These are phyloP conservation scores for Irpex rosettiformis DNA, from an alignment of 1,284 basidiomycete species.

Conservation along the genomic window DNA sequence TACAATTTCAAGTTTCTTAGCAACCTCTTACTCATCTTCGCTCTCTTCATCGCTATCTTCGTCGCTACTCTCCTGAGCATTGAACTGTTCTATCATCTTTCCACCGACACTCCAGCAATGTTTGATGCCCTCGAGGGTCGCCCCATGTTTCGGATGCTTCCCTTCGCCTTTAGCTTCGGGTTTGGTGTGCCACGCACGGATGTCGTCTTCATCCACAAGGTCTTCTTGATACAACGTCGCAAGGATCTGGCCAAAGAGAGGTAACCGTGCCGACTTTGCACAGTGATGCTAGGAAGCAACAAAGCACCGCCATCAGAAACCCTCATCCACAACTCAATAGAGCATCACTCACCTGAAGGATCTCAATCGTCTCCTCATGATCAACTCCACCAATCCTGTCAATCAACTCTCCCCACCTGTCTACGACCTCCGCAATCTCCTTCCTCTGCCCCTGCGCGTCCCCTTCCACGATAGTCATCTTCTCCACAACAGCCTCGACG, in stretches of 20 bases:
- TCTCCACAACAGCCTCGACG: constrained; percentile 68
- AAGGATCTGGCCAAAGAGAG: constrained; percentile 73
- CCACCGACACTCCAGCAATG: constrained; percentile 71
- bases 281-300: constrained; percentile 50
- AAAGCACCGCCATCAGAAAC: constrained; percentile 14
- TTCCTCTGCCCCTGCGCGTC: constrained; percentile 51
- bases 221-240: constrained; percentile 74
- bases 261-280: constrained; percentile 53
- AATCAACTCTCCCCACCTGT: constrained; percentile 71
- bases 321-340: neutral
- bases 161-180: constrained; percentile 49
- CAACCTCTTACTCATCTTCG: constrained; percentile 21
- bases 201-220: constrained; percentile 77
- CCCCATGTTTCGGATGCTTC: constrained; percentile 29
- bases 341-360: constrained; percentile 49
- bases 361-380: constrained; percentile 66
- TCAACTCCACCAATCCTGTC: constrained; percentile 74
- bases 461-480: constrained; percentile 54
- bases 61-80: constrained; percentile 66
- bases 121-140: constrained; percentile 49
- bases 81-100: constrained; percentile 74
- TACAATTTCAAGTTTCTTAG: neutral
- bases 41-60: constrained; percentile 32
- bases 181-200: constrained; percentile 63
- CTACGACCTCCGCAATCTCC: constrained; percentile 56